Evolutionary conservation across 2,329 filamentous ascomycete genomes (phyloP), one percentile per base, ranked within the genome.

Genomic region (Exophiala viscosa): DNA sequence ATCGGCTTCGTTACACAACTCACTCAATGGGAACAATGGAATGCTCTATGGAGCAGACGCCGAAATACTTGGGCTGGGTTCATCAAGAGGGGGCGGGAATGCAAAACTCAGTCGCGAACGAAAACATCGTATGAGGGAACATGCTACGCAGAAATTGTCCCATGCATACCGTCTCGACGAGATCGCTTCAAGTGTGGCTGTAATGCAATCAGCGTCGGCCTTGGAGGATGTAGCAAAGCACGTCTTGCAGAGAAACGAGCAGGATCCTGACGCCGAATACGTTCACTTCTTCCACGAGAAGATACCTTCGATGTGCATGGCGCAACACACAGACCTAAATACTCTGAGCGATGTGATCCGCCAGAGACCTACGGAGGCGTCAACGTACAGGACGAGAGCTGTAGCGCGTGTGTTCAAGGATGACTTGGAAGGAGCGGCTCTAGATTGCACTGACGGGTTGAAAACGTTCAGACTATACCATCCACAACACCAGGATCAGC

Each of bases 281-380:
- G 89, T 93, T n/a, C 87, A 93, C 66, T 93, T 92, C 72, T 95
- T 95, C 69, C 88, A 92, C 70, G 88, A 95, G 70, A 93, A 92
- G 78, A 91, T 93, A 20, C 86, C 88, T 1, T 87, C 83, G 36
- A 75, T 86, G 38, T 83, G 86, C 66, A 74, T 93, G 66, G 86
- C 84, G 33, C 82, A 88, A 63, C 84, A 80, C 62, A 91, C 87
- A 7, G 85, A 81, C 57, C 69, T 91, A 51, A 73, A 80, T 47
- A 77, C 83, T 3, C 69, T 95, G 59, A 76, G 84, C 65, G 80
- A 87, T 34, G 82, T 92, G 50, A 84, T 91, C 54, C 71, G 74
- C 10, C 79, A 82, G 36, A 72, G 80, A 15, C 83, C 86, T 1
- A 76, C 74, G 40, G 84, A 90, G 43, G 80, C 77, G 1, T 83